Conservation (phyloP, 208 protist genomes). For the Acanthamoeba quina region DNA sequence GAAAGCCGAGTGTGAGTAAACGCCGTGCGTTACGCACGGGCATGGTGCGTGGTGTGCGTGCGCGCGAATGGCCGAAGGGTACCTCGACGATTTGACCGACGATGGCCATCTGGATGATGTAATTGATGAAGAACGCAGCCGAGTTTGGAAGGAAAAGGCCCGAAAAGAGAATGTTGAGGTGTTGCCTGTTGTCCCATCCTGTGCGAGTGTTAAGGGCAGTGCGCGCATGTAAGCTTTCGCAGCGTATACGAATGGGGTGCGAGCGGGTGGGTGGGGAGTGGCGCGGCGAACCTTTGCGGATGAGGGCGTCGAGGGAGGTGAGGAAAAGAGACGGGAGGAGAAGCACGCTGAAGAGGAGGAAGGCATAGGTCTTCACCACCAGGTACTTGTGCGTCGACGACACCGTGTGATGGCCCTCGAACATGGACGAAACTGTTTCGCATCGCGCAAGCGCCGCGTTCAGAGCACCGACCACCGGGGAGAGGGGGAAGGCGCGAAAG, state of each 20-base stretch:
- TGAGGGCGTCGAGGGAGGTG: conserved; percentile 65
- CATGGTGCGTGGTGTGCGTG: not conserved
- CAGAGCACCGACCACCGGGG: not conserved
- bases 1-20: not conserved
- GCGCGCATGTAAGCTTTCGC: not conserved
- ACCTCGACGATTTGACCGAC: conserved; percentile 60
- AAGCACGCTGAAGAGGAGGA: conserved; percentile 67
- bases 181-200: conserved; percentile 53
- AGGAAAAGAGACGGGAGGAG: conserved; percentile 60
- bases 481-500: not conserved
- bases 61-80: not conserved
- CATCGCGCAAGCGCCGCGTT: not conserved
- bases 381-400: conserved; percentile 71
- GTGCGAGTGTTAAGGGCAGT: not conserved
- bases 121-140: conserved; percentile 72
- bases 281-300: not conserved
- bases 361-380: conserved; percentile 72
- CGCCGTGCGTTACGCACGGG: not conserved
- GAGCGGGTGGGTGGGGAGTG: not conserved
- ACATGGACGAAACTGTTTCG: conserved; percentile 63
- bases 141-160: conserved; percentile 68
- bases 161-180: conserved; percentile 29
- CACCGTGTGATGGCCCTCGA: conserved; percentile 60
- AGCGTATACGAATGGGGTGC: not conserved
- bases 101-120: conserved; percentile 72